Evolutionary conservation across 73 alveolate species (phyloP).

Genomic region (Tetrahymena borealis): DNA sequence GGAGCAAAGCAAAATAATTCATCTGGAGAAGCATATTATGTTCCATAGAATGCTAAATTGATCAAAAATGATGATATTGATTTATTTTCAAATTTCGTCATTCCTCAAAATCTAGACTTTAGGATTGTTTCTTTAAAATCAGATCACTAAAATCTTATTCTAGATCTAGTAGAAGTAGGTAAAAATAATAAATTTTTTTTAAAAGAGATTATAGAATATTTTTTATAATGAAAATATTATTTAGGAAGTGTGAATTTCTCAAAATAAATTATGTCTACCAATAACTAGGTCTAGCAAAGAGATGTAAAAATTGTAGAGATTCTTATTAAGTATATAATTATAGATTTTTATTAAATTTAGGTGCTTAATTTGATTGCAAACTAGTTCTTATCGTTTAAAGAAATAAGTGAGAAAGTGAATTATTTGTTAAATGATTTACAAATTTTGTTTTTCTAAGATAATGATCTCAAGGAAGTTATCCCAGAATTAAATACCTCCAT

Average conservation of each 20-base stretch:
- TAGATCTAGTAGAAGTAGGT: conserved; percentile 26
- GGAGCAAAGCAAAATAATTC: background rate
- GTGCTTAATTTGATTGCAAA: background rate
- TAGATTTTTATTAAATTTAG: background rate
- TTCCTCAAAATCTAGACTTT: conserved; percentile 25
- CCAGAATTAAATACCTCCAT: background rate
- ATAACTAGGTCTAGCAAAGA: background rate
- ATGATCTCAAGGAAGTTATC: background rate
- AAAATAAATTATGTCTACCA: background rate
- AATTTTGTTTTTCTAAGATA: background rate
- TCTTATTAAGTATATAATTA: background rate
- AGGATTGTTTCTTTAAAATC: conserved; percentile 27
- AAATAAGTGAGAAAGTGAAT: background rate
- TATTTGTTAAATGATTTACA: background rate
- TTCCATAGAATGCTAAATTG: background rate
- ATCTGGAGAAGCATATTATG: background rate
- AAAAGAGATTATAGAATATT: background rate
- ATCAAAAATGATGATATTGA: conserved; percentile 39
- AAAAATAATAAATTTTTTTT: background rate
- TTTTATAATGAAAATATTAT: background rate
- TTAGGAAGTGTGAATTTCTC: background rate
- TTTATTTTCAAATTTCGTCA: conserved; percentile 27
- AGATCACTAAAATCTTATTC: conserved; percentile 7
- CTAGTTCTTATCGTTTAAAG: background rate
- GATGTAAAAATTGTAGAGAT: background rate